Evolutionary conservation across 2,329 filamentous ascomycete species (phyloP).

Genomic region (Talaromyces sp.): DNA sequence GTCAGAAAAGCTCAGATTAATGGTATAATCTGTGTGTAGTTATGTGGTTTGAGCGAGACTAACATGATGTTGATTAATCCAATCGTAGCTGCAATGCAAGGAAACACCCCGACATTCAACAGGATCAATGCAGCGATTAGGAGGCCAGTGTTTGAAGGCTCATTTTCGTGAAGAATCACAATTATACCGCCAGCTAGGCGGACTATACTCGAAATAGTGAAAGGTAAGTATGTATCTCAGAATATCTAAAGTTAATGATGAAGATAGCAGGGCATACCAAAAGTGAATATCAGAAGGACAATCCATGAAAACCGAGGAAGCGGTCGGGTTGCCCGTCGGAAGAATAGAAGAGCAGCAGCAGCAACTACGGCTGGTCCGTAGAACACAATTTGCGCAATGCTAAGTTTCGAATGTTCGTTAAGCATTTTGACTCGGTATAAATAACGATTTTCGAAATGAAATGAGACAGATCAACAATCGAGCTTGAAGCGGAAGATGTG

Average conservation of each 20-base stretch:
- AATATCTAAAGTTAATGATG: not conserved
- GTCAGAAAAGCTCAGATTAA: not conserved
- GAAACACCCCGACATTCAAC: constrained; percentile 22
- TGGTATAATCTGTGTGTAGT: not conserved
- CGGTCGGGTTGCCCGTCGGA: constrained; percentile 14
- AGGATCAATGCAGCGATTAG: constrained; percentile 19
- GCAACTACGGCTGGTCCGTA: constrained; percentile 17
- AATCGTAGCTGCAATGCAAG: constrained; percentile 23
- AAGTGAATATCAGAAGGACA: constrained; percentile 20
- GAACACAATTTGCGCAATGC: constrained; percentile 21
- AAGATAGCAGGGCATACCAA: constrained; percentile 13
- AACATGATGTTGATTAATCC: constrained; percentile 23
- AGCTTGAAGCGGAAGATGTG: not conserved
- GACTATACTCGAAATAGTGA: constrained; percentile 8
- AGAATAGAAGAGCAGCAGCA: constrained; percentile 16
- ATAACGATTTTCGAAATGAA: not conserved
- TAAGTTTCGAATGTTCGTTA: constrained; percentile 19
- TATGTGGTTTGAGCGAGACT: not conserved
- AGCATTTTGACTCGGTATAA: constrained; percentile 14
- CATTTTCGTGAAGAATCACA: constrained; percentile 18
- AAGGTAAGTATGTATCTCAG: not conserved
- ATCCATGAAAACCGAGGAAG: constrained; percentile 21
- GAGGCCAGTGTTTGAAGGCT: constrained; percentile 15
- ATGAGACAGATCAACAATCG: too few relatives aligned
- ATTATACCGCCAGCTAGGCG: constrained; percentile 19